These are phyloP conservation scores for Penicillium longicatenatum DNA, from an alignment of 495 filamentous ascomycete species.

Conservation along the genomic window DNA sequence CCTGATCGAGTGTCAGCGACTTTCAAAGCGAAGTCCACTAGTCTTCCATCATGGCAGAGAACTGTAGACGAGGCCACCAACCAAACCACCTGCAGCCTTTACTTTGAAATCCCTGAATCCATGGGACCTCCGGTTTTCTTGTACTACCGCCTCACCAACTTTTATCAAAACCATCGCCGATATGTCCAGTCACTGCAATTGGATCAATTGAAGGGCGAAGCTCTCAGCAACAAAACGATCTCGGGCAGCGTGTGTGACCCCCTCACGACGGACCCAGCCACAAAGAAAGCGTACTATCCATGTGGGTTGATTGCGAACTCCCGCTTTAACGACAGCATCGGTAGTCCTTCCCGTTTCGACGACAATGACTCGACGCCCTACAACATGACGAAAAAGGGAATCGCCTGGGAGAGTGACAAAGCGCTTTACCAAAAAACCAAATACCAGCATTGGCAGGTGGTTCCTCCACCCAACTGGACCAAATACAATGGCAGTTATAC, in stretches of 20 bases:
- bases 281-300: constrained; percentile 79
- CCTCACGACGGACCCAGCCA: constrained; percentile 54
- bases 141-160: constrained; percentile 96
- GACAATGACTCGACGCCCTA: constrained; percentile 49
- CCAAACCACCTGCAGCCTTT: constrained; percentile 60
- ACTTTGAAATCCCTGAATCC: constrained; percentile 75
- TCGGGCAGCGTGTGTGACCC: constrained; percentile 72
- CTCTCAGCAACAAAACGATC: constrained; percentile 61
- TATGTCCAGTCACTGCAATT: constrained; percentile 88
- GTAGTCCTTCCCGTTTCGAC: constrained; percentile 53
- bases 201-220: constrained; percentile 77
- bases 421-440: constrained; percentile 71
- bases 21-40: constrained; percentile 56
- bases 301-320: constrained; percentile 97
- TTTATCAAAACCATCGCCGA: constrained; percentile 98
- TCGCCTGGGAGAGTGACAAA: constrained; percentile 83
- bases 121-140: constrained; percentile 80
- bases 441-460: constrained; percentile 64
- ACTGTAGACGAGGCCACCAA: constrained; percentile 19
- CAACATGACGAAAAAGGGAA: constrained; percentile 73
- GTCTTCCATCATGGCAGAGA: constrained; percentile 27
- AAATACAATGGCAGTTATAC: constrained; percentile 56
- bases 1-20: constrained; percentile 57
- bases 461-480: constrained; percentile 86
- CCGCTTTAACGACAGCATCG: constrained; percentile 93